Conservation (phyloP, 768 basidiomycete genomes). For the Tubosaeta sp. region DNA sequence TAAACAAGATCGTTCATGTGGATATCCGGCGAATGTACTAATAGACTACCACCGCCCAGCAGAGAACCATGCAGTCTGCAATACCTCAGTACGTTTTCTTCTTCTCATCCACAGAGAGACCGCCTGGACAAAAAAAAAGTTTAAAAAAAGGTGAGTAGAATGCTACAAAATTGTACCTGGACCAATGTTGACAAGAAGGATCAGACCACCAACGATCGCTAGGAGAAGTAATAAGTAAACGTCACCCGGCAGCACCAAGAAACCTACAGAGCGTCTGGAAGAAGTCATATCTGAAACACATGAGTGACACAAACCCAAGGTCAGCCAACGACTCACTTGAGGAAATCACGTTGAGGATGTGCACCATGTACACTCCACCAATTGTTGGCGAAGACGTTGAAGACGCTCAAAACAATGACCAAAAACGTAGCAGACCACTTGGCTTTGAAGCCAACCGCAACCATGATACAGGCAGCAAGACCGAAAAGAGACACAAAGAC, state of each 20-base stretch:
- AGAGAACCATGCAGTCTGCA: not conserved
- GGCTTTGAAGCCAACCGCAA: conserved; percentile 98
- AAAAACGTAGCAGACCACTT: conserved; percentile 98
- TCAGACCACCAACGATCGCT: conserved; percentile 95
- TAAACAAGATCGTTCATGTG: conserved; percentile 13
- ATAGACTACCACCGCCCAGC: conserved; percentile 5
- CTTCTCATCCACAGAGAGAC: conserved; percentile 97
- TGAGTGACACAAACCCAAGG: conserved; percentile 17
- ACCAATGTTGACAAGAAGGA: conserved; percentile 97
- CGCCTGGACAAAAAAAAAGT: conserved; percentile 52
- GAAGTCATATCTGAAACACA: conserved; percentile 80
- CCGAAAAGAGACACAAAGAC: conserved; percentile 88
- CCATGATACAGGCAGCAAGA: conserved; percentile 89
- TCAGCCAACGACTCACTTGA: conserved; percentile 63
- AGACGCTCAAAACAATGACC: conserved; percentile 83
- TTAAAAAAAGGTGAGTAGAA: not conserved
- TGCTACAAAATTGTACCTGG: conserved; percentile 53
- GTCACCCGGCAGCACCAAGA: not conserved
- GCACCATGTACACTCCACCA: conserved; percentile 93
- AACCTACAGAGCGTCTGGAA: conserved; percentile 86
- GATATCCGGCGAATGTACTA: conserved; percentile 19
- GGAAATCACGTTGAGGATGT: conserved; percentile 96
- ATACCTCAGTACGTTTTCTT: conserved; percentile 81
- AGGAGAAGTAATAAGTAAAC: conserved; percentile 8
- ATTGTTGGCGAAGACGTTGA: conserved; percentile 99